These are phyloP conservation scores for Schoenoplectus triqueter DNA, from an alignment of 202 grass and related monocot species.

Conservation along the genomic window DNA sequence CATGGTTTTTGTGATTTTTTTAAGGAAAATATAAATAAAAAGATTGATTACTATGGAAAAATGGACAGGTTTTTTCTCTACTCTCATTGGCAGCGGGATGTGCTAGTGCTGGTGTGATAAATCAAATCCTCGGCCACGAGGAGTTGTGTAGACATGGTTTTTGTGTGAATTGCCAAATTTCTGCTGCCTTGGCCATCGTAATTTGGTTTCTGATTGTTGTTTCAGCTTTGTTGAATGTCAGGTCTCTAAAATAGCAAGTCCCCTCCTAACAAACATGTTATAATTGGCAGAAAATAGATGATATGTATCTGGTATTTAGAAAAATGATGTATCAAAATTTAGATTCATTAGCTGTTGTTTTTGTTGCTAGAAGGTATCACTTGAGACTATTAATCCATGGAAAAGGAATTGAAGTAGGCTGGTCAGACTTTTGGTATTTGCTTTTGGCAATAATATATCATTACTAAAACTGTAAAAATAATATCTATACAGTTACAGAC, in stretches of 20 bases:
- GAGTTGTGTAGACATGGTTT: constrained; percentile 2
- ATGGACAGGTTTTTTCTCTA: constrained; percentile 30
- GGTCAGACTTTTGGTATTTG: neutral
- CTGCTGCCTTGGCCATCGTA: constrained; percentile 20
- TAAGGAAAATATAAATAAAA: neutral
- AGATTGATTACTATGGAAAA: neutral
- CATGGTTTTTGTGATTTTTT: neutral
- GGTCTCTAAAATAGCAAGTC: constrained; percentile 10
- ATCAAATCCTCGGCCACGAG: neutral
- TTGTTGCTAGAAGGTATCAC: constrained; percentile 12
- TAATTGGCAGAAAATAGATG: neutral
- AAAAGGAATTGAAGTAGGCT: neutral
- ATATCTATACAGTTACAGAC: no score
- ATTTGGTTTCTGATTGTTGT: constrained; percentile 21
- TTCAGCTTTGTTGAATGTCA: constrained; percentile 29
- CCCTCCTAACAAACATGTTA: neutral
- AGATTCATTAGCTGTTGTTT: neutral
- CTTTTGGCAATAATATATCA: neutral
- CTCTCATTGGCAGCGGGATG: constrained; percentile 27
- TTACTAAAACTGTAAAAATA: neutral
- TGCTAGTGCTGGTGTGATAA: neutral
- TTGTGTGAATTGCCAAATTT: constrained; percentile 13
- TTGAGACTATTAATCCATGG: neutral
- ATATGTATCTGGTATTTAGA: neutral
- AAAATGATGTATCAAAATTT: neutral